Conservation (phyloP, 768 basidiomycete genomes). For the Pleurotus tuoliensis region DNA sequence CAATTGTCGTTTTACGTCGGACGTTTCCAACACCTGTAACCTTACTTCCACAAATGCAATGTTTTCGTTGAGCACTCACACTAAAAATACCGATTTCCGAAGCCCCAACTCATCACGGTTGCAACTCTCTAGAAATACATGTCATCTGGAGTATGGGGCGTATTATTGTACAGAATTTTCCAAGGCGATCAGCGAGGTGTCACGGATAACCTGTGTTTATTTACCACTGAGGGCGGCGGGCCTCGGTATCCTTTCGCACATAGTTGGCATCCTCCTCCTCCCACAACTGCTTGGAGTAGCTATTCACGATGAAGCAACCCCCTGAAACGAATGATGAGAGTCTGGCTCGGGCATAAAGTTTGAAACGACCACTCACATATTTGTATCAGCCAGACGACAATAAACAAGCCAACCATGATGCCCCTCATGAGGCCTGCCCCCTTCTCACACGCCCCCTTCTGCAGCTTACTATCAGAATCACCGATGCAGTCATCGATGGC, state of each 20-base stretch:
- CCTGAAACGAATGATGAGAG: constrained; percentile 23
- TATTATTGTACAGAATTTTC: too few relatives aligned
- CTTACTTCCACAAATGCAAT: too few relatives aligned
- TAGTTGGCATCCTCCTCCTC: constrained; percentile 37
- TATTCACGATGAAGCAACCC: constrained; percentile 43
- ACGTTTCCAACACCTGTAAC: background rate
- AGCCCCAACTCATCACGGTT: too few relatives aligned
- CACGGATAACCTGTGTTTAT: background rate
- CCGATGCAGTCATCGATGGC: constrained; percentile 35
- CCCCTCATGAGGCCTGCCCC: constrained; percentile 38
- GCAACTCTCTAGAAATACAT: too few relatives aligned
- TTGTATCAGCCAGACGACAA: constrained; percentile 44
- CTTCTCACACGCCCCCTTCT: constrained; percentile 32
- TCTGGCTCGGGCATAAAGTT: background rate
- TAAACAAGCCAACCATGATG: constrained; percentile 36
- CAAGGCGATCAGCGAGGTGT: too few relatives aligned
- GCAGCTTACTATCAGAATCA: constrained; percentile 22
- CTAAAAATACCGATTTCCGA: too few relatives aligned
- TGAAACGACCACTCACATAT: constrained; percentile 33
- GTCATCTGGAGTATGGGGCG: too few relatives aligned
- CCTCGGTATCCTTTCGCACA: constrained; percentile 39
- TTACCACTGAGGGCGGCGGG: constrained; percentile 27
- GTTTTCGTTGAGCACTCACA: too few relatives aligned
- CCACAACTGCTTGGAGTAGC: constrained; percentile 39
- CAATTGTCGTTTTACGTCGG: background rate